phyloP scores from a whole-genome alignment of 1,284 basidiomycete species.

The Leccinum olivaceoglutinosum region DNA sequence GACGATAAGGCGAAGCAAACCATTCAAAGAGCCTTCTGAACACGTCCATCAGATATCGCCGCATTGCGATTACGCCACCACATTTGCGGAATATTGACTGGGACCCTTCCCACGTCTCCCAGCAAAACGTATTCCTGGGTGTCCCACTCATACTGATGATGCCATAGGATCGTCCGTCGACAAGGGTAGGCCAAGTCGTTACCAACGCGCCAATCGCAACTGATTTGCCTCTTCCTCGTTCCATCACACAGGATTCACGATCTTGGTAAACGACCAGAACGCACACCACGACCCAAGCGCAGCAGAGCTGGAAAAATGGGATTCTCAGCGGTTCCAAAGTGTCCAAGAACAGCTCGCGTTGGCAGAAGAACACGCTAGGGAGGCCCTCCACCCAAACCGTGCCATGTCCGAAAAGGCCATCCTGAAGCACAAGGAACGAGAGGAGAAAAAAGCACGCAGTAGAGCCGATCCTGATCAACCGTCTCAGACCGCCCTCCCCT shows the following conservation, averaged over 20 bases:
- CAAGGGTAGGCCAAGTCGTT: constrained; percentile 47
- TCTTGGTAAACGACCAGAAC: constrained; percentile 69
- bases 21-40: background rate
- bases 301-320: constrained; percentile 52
- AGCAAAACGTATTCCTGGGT: constrained; percentile 96
- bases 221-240: background rate
- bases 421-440: constrained; percentile 64
- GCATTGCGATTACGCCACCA: constrained; percentile 73
- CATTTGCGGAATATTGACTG: constrained; percentile 81
- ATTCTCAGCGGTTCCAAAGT: constrained; percentile 40
- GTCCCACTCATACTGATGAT: constrained; percentile 77
- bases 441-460: constrained; percentile 35
- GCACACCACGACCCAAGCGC: constrained; percentile 58
- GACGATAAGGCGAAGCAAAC: constrained; percentile 45
- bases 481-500: constrained; percentile 30
- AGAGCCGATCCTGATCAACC: background rate
- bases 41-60: constrained; percentile 59
- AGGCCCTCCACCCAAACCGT: constrained; percentile 39
- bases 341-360: constrained; percentile 43
- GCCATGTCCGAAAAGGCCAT: constrained; percentile 58
- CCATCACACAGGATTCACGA: constrained; percentile 56
- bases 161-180: constrained; percentile 77
- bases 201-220: background rate
- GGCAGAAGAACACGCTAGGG: constrained; percentile 41
- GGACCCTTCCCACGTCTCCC: constrained; percentile 90